A percentile compares a stretch with the other conserved stretches of the same genome.
These are phyloP conservation scores for Mortierella sp. DNA, from an alignment of 371 early-diverging fungal genomes.

Conservation along the genomic window DNA sequence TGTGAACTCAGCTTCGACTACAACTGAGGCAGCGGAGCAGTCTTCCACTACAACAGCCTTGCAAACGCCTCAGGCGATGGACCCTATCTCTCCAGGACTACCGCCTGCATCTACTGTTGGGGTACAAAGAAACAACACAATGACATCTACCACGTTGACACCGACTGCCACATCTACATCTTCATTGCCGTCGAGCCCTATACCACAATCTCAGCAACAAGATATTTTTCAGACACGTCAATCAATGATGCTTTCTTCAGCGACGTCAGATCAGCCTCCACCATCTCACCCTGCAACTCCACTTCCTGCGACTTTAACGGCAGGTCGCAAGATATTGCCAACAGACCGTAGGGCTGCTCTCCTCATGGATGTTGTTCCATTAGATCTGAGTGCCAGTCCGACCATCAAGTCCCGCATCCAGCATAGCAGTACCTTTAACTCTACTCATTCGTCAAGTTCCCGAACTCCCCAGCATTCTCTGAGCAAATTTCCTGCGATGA, in stretches of 20 bases:
- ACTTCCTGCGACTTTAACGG: not conserved
- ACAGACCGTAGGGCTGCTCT: conserved; percentile 6
- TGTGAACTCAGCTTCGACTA: conserved; percentile 24
- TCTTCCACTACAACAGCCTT: not conserved
- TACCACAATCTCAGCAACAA: not conserved
- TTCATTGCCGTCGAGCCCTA: not conserved
- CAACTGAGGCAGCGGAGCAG: not conserved
- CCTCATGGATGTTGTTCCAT: conserved; percentile 13
- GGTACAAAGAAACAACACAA: conserved; percentile 18
- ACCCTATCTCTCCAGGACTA: not conserved
- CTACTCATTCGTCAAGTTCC: conserved; percentile 2
- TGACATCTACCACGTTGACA: conserved; percentile 1
- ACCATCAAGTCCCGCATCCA: conserved; percentile 10
- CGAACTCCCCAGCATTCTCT: not conserved
- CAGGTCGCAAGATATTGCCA: not conserved
- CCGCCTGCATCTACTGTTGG: not conserved
- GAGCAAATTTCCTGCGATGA: not conserved
- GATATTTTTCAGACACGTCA: conserved; percentile 9
- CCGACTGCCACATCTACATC: conserved; percentile 12
- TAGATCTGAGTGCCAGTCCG: conserved; percentile 19
- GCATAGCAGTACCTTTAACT: not conserved
- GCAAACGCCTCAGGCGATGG: not conserved
- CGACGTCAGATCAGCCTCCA: not conserved
- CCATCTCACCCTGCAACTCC: not conserved
- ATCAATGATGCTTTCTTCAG: conserved; percentile 8